These are phyloP conservation scores for Verruconis gallopava DNA, from an alignment of 2,329 filamentous ascomycete species.

Conservation along the genomic window DNA sequence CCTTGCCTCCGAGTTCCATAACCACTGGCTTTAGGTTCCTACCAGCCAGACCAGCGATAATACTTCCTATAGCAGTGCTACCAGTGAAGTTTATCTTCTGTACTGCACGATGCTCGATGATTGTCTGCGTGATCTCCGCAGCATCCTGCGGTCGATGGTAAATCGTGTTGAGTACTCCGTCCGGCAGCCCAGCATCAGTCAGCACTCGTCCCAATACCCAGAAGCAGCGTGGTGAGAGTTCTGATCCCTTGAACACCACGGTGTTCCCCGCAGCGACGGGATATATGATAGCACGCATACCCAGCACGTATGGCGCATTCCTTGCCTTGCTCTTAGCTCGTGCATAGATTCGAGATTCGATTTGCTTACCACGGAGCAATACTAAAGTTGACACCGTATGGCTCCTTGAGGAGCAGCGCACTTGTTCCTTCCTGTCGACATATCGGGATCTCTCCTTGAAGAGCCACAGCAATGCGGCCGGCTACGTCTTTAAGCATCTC, in stretches of 20 bases:
- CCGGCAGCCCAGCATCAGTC: slow-evolving; percentile 26
- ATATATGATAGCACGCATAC: slow-evolving; percentile 24
- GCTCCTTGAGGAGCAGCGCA: slow-evolving; percentile 48
- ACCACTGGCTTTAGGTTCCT: slow-evolving; percentile 31
- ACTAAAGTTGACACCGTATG: slow-evolving; percentile 28
- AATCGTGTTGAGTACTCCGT: slow-evolving; percentile 48
- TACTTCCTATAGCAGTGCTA: slow-evolving; percentile 24
- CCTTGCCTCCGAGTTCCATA: slow-evolving; percentile 34
- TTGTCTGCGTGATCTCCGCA: slow-evolving; percentile 30
- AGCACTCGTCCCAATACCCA: slow-evolving; percentile 25
- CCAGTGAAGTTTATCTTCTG: slow-evolving; percentile 31
- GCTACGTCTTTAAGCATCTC: slow-evolving; percentile 40
- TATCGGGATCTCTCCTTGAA: slow-evolving; percentile 35
- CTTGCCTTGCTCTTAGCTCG: too few species aligned
- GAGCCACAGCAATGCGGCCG: slow-evolving; percentile 30
- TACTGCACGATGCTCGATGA: slow-evolving; percentile 26
- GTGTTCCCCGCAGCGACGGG: slow-evolving; percentile 23
- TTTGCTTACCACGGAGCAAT: slow-evolving; percentile 31
- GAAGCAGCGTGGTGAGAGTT: slow-evolving; percentile 27
- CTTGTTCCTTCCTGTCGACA: slow-evolving; percentile 36
- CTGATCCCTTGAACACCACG: slow-evolving; percentile 27
- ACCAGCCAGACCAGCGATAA: slow-evolving; percentile 27
- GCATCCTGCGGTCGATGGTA: slow-evolving; percentile 49
- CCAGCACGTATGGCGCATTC: slow-evolving; percentile 39
- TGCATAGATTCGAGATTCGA: slow-evolving; percentile 24